These are phyloP conservation scores for Eudorina sp. DNA, from an alignment of 139 green algal species.

Conservation along the genomic window DNA sequence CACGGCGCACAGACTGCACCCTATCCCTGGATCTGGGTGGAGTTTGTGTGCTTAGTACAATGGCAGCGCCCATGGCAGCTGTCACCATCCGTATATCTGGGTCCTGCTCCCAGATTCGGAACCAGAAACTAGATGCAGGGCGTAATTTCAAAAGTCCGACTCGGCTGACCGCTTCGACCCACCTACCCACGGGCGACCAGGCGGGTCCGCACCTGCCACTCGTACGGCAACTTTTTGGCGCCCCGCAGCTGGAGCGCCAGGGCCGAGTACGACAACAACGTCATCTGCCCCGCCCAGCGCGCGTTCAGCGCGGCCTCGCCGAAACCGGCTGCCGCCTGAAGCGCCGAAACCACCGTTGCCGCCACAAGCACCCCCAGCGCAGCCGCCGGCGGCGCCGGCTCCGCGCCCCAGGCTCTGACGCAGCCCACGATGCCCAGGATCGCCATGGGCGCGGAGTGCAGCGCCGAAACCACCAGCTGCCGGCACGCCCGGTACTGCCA, in stretches of 20 bases:
- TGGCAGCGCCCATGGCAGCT: too few species aligned
- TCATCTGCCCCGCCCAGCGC: constrained; percentile 29
- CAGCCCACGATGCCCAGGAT: not conserved
- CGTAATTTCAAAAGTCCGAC: too few species aligned
- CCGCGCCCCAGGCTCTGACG: not conserved
- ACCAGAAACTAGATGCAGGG: too few species aligned
- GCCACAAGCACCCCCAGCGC: not conserved
- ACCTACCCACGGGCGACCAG: too few species aligned
- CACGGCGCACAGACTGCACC: too few species aligned
- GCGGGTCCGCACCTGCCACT: constrained; percentile 51
- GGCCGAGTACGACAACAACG: not conserved
- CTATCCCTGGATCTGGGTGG: too few species aligned
- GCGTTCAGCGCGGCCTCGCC: constrained; percentile 23
- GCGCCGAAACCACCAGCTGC: not conserved
- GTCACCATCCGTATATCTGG: too few species aligned
- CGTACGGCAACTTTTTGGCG: constrained; percentile 38
- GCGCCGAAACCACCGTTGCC: constrained; percentile 3
- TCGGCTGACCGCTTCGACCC: too few species aligned
- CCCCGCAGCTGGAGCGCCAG: constrained; percentile 34
- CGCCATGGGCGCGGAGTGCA: not conserved
- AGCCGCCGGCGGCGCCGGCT: not conserved
- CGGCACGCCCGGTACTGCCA: constrained; percentile 34
- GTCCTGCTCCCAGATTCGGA: too few species aligned
- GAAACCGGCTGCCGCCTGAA: not conserved
- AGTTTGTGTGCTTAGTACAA: too few species aligned